Percentiles rank a stretch among this genome's conserved stretches.
Conservation (phyloP, 148 eudicot species). For the Camellia japonica region DNA sequence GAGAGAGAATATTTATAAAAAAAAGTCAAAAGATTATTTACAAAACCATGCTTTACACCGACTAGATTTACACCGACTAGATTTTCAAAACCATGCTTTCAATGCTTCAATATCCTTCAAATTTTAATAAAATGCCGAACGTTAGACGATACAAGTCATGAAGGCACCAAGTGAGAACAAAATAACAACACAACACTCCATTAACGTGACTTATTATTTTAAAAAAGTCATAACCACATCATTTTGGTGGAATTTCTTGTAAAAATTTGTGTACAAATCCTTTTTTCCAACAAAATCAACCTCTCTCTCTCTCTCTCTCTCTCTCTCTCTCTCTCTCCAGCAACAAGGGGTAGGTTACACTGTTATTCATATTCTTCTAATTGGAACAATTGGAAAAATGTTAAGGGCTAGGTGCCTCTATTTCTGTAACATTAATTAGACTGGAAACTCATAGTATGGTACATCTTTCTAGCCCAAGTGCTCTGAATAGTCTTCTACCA, state of each 20-base stretch:
- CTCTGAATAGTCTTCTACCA: constrained; percentile 34
- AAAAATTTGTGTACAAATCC: no score
- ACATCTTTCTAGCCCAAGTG: constrained; percentile 8
- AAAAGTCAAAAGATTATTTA: no score
- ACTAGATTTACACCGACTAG: no score
- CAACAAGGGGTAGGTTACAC: no score
- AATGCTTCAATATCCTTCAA: neutral
- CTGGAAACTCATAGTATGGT: constrained; percentile 7
- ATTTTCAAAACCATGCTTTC: neutral
- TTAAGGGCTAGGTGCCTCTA: no score
- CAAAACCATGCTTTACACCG: no score
- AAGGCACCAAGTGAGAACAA: neutral
- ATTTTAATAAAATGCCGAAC: neutral
- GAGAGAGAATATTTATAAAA: no score
- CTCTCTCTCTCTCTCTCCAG: neutral
- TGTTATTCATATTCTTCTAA: neutral
- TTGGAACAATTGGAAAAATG: no score
- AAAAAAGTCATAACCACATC: no score
- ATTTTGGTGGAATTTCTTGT: no score
- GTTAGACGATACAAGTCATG: neutral
- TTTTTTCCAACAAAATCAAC: no score
- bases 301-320: no score
- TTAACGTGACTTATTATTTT: neutral
- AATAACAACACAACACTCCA: neutral
- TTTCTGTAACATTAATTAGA: neutral